These are phyloP conservation scores for Cymbopogon citratus DNA, from an alignment of 176 grass and related monocot genomes.

Conservation along the genomic window DNA sequence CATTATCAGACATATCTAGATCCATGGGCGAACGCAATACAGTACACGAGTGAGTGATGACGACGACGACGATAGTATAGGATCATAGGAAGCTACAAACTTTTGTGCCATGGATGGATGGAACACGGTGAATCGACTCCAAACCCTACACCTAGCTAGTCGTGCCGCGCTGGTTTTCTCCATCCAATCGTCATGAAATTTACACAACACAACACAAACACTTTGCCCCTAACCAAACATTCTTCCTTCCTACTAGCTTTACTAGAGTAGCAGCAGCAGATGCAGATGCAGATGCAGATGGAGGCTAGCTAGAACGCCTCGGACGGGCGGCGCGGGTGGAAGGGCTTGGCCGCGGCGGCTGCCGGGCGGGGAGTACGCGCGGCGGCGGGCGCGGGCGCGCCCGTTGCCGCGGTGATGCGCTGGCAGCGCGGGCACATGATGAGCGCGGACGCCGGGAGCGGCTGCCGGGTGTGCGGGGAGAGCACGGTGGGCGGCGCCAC, in stretches of 20 bases:
- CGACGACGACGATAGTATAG: too few species aligned
- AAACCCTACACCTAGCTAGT: not conserved
- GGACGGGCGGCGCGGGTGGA: slow-evolving; percentile 41
- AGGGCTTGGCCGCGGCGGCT: slow-evolving; percentile 1
- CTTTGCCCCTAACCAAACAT: not conserved
- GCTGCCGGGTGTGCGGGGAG: slow-evolving; percentile 77
- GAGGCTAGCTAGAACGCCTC: slow-evolving; percentile 12
- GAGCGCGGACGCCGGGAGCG: slow-evolving; percentile 79
- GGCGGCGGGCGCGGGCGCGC: not conserved
- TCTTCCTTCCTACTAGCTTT: not conserved
- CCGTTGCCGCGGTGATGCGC: slow-evolving; percentile 57
- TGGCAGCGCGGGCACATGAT: slow-evolving; percentile 97
- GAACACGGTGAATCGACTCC: not conserved
- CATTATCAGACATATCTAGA: too few species aligned
- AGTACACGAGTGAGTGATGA: too few species aligned
- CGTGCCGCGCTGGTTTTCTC: not conserved
- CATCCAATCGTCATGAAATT: not conserved
- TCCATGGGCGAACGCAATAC: too few species aligned
- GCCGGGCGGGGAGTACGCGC: slow-evolving; percentile 9
- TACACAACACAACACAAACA: not conserved
- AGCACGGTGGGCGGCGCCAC: slow-evolving; percentile 85
- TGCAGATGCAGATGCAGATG: not conserved
- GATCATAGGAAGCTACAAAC: not conserved
- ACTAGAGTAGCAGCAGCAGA: too few species aligned
- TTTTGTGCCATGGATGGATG: not conserved